Percentiles rank a stretch among this genome's conserved stretches.
Conservation (phyloP, 148 eudicot species). For the Vaccinium vitisidaea region DNA sequence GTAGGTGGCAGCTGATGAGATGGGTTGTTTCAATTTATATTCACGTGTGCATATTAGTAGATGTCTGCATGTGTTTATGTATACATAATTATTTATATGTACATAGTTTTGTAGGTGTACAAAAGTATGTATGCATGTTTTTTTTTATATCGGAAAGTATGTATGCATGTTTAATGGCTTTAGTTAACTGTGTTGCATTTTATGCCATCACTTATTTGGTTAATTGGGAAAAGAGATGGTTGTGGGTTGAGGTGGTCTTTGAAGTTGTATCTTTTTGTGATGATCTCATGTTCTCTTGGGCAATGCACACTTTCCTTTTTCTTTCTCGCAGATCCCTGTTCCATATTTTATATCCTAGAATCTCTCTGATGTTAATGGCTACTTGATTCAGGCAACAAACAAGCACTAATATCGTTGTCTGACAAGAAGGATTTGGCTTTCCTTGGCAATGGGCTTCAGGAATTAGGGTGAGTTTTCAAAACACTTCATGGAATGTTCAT, state of each 20-base stretch:
- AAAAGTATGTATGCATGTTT: background rate
- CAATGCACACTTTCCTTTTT: background rate
- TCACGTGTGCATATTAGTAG: background rate
- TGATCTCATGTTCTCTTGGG: background rate
- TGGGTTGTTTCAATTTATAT: background rate
- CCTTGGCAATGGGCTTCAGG: constrained; percentile 74
- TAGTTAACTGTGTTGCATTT: background rate
- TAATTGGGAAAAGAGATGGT: background rate
- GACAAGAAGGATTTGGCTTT: constrained; percentile 70
- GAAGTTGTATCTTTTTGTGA: background rate
- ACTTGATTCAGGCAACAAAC: constrained; percentile 45
- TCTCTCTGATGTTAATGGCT: background rate
- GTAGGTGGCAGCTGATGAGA: background rate
- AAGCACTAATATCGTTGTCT: constrained; percentile 81
- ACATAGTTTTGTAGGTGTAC: background rate
- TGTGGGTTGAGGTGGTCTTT: background rate
- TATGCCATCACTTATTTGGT: background rate
- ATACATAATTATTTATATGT: too few species aligned
- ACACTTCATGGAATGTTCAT: background rate
- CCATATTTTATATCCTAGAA: background rate
- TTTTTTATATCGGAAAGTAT: too few species aligned
- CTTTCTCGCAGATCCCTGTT: background rate
- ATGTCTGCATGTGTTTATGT: background rate
- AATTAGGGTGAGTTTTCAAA: constrained; percentile 63
- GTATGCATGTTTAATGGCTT: background rate